phyloP scores from a whole-genome alignment of 805 yeast species.

The Candida vaughaniae region DNA sequence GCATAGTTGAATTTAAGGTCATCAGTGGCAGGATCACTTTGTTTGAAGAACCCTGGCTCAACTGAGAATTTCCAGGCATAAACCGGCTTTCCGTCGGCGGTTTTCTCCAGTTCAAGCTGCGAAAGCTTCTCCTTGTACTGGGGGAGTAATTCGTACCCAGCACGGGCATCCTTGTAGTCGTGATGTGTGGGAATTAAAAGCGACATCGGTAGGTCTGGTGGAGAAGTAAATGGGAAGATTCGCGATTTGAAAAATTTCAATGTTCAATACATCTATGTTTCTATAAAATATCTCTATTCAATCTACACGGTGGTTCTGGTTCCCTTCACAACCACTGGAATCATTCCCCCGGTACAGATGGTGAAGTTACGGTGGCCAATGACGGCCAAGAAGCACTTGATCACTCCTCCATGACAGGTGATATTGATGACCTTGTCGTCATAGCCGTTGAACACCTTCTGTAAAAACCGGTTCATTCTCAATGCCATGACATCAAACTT shows the following conservation, averaged over 20 bases:
- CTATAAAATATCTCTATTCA: no score
- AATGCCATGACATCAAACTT: constrained; percentile 47
- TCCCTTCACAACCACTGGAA: constrained; percentile 47
- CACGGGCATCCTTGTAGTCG: constrained; percentile 35
- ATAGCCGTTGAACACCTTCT: constrained; percentile 19
- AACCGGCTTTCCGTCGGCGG: constrained; percentile 11
- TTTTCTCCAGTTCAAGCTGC: constrained; percentile 4
- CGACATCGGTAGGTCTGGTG: no score
- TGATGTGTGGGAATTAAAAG: constrained; percentile 29
- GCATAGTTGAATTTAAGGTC: constrained; percentile 47
- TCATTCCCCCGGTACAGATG: constrained; percentile 64
- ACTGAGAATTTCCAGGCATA: constrained; percentile 49
- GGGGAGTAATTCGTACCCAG: constrained; percentile 17
- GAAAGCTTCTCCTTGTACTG: constrained; percentile 9
- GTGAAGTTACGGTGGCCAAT: constrained; percentile 55
- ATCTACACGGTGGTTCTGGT: no score
- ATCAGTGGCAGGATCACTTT: constrained; percentile 44
- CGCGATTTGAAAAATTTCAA: no score
- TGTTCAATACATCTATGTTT: no score
- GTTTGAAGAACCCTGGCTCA: constrained; percentile 52
- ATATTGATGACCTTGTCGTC: constrained; percentile 32
- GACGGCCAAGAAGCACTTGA: constrained; percentile 46
- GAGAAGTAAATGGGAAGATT: no score
- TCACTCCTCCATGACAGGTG: constrained; percentile 55
- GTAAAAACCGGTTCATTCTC: constrained; percentile 50